Base-by-base conservation (phyloP, 2,329 filamentous ascomycete species). In the Cladosporium sp. region DNA sequence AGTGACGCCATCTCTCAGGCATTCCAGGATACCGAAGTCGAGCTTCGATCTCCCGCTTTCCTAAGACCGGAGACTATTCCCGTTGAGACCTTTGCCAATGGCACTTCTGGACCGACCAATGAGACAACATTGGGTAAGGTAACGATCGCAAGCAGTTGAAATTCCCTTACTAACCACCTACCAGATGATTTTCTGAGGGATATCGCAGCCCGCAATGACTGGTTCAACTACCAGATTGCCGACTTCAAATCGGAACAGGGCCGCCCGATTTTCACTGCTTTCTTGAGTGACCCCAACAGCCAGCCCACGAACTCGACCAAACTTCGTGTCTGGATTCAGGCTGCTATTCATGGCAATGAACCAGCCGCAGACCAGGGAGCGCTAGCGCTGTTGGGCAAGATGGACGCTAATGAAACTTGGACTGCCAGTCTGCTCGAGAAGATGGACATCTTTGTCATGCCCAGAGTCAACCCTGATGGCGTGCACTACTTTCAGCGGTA, bases 311-410 rank as follows among this genome's bases (percentile, higher is more conserved):
- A 51, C 39, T 45, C 38, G 57, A 40, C 47, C 49, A 69, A 69
- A 43, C 39, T 69, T 5, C 57, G 61, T 13, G 60, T 70, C 7
- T 70, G 65, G 62, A 59, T 70, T 4, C 67, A 70, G 46, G 66
- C 61, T 11, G 63, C 56, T 13, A 63, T 68, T 0, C 67, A 69
- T 36, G 67, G 67, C 6, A 67, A 69, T 42, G 67, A 70, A 50
- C 67, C 67, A 8, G 67, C 64, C 3, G 67, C 65, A 5, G 67
- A 69, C 40, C 64, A 69, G 50, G 63, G 66, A 0, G 55, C 62
- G 12, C 56, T 68, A 9, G 67, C 67, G 0, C 52, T 69, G 2
- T 57, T 70, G 0, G 67, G 67, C 6, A 64, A 64, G 18, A 61
- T 70, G 57, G 59, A 65, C 48, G 57, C 58, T 11, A 61, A 69